phyloP scores from a whole-genome alignment of 2,329 filamentous ascomycete species.

The Orbilia blumenaviensis region DNA sequence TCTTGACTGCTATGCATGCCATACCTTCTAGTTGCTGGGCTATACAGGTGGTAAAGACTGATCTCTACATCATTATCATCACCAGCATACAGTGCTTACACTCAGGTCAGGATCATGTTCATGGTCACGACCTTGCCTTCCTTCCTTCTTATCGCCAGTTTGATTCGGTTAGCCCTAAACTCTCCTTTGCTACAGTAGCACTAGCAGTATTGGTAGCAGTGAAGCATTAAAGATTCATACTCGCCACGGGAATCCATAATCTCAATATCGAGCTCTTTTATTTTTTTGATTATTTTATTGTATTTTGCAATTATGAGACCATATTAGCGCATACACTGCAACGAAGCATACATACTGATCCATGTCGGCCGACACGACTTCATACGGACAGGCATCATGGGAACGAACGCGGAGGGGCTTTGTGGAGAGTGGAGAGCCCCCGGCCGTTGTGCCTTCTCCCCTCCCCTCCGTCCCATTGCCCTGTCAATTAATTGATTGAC shows the following conservation, averaged over 20 bases:
- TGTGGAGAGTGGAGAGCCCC: conserved; percentile 42
- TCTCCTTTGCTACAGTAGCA: not conserved
- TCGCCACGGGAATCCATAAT: too few species aligned
- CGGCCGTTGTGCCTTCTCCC: conserved; percentile 35
- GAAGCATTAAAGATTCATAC: too few species aligned
- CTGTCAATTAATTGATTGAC: not conserved
- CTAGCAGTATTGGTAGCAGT: too few species aligned
- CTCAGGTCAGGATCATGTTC: conserved; percentile 13
- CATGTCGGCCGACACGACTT: conserved; percentile 19
- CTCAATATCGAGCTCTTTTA: too few species aligned
- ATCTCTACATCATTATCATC: conserved; percentile 21
- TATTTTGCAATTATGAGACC: conserved; percentile 19
- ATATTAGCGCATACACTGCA: not conserved
- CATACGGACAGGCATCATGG: conserved; percentile 27
- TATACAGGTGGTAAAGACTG: not conserved
- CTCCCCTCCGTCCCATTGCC: too few species aligned
- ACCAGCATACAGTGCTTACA: not conserved
- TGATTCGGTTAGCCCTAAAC: not conserved
- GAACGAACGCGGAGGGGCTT: conserved; percentile 19
- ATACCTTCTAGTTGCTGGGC: not conserved
- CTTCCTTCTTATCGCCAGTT: conserved; percentile 2
- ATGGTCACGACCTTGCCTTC: conserved; percentile 8
- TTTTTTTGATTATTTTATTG: too few species aligned
- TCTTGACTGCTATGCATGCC: not conserved
- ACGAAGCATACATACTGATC: not conserved